Percentiles rank a stretch among this genome's conserved stretches.
Conservation (phyloP, 257 asterid species). For the Solanum chiquidenum region DNA sequence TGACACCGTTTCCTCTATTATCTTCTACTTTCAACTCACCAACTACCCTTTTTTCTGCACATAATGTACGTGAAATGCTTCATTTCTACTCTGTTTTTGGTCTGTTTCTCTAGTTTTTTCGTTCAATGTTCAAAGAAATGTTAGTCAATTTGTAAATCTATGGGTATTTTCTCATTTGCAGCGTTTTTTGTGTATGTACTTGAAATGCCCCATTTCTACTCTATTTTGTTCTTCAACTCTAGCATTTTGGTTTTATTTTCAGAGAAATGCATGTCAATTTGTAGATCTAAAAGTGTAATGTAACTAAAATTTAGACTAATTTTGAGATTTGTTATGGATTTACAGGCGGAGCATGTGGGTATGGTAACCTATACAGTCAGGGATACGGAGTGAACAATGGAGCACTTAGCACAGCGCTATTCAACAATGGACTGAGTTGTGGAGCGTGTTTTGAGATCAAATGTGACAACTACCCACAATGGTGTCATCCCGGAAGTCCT, state of each 20-base stretch:
- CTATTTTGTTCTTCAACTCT: not conserved
- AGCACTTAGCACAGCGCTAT: conserved; percentile 83
- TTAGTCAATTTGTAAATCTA: conserved; percentile 6
- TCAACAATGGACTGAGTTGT: conserved; percentile 64
- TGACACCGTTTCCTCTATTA: not conserved
- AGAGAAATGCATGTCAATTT: not conserved
- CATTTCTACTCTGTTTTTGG: not conserved
- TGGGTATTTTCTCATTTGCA: conserved; percentile 34
- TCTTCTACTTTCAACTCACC: not conserved
- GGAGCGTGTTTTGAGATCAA: conserved; percentile 81
- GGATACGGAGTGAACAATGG: conserved; percentile 88
- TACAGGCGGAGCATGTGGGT: conserved; percentile 88
- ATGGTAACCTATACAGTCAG: conserved; percentile 78
- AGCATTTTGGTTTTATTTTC: not conserved
- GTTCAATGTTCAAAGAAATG: not conserved
- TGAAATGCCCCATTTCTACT: not conserved
- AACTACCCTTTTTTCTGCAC: not conserved
- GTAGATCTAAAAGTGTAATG: not conserved
- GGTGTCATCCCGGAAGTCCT: conserved; percentile 71
- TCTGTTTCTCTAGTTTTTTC: not conserved
- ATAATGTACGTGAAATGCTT: not conserved
- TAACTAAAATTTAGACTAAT: not conserved
- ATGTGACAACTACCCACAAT: conserved; percentile 45
- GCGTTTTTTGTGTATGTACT: not conserved
- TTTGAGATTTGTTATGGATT: not conserved